phyloP scores from a whole-genome alignment of 768 basidiomycete genomes.

The Leucosporidium yakuticum region DNA sequence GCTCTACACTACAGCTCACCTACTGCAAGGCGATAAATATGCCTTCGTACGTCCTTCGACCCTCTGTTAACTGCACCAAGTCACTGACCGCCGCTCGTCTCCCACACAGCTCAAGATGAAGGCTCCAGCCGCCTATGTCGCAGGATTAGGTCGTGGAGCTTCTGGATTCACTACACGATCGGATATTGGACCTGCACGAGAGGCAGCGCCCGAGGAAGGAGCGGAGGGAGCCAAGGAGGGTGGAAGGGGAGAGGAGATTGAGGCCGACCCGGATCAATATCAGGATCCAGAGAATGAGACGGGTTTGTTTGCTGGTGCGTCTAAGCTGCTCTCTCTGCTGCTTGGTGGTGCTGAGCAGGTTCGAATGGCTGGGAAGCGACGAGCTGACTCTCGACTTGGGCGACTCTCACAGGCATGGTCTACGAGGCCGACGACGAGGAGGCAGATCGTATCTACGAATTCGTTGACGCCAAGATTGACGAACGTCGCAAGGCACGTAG shows the following conservation, averaged over 20 bases:
- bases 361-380: neutral
- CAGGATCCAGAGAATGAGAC: slow-evolving; percentile 98
- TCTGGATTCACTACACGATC: slow-evolving; percentile 85
- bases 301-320: slow-evolving; percentile 77
- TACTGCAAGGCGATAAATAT: slow-evolving; percentile 5
- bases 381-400: slow-evolving; percentile 3
- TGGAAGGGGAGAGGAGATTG: slow-evolving; percentile 55
- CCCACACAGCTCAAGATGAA: slow-evolving; percentile 11
- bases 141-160: slow-evolving; percentile 94
- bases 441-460: slow-evolving; percentile 88
- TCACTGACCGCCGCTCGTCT: neutral
- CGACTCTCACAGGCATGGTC: slow-evolving; percentile 51
- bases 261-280: slow-evolving; percentile 83
- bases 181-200: slow-evolving; percentile 96
- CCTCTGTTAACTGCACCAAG: neutral
- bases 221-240: slow-evolving; percentile 84
- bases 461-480: slow-evolving; percentile 88
- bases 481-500: slow-evolving; percentile 69
- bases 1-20: neutral
- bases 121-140: slow-evolving; percentile 70
- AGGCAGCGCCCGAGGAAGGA: slow-evolving; percentile 85
- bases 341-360: neutral
- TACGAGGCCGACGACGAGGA: slow-evolving; percentile 98
- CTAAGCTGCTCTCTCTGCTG: neutral
- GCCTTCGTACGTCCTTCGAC: neutral